Evolutionary conservation across 176 grass and related monocot species (phyloP), one percentile per base, ranked within the genome.

Genomic region (Areca catechu): DNA sequence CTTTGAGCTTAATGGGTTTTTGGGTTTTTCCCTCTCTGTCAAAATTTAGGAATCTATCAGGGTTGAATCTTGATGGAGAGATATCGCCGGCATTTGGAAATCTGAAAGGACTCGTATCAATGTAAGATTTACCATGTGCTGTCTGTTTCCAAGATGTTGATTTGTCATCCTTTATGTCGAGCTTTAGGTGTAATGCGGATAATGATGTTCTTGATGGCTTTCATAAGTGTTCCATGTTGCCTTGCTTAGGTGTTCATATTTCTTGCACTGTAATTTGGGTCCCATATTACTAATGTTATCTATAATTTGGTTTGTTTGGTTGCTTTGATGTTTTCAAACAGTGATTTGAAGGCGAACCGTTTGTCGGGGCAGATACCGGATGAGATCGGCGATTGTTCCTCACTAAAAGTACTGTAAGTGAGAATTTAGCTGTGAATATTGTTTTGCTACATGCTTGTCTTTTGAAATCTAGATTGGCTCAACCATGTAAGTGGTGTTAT

Each of bases 321-420:
- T 50, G 50, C 21, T 27, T 9, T 27, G 17, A 12, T 59, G 22
- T 15, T 27, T 18, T 63, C 43, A 24, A 29, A 9, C 10, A 98
- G 94, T 47, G 94, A 98, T 61, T 43, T 93, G 66, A 93, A 89
- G 67, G 83, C 74, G 48, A 98, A 98, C 53, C 72, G 81, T 25
- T 56, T 98, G 3, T 78, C 88, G 3, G 88, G 94, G 49, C 84
- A 98, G 73, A 93, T 98, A 20, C 94, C 94, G 10, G 94, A 98
- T 68, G 94, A 98, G 79, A 86, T 98, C 62, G 94, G 88, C 9
- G 84, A 91, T 56, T 93, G 94, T 58, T 89, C 94, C 3, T 88
- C 62, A 0, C 70, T 98, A 29, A 62, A 71, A 50, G 78, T 49
- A 3, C 63, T 98, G 94, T 98, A 57, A 98, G 86, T 77, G 14